These are phyloP conservation scores for Lactarius akahatsu DNA, from an alignment of 768 basidiomycete species.

Conservation along the genomic window DNA sequence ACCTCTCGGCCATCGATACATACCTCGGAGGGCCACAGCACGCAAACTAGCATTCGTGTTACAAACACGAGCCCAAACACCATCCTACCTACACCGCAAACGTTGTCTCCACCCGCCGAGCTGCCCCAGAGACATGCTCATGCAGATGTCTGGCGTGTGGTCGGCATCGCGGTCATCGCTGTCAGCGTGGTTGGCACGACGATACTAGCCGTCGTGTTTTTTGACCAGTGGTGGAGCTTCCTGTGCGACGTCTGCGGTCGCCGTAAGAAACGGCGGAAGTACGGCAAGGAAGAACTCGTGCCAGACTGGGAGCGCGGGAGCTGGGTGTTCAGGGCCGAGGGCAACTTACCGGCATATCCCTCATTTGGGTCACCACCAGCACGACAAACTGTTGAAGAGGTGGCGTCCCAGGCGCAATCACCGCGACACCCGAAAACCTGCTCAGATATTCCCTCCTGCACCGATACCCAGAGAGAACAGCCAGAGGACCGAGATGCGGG, in stretches of 20 bases:
- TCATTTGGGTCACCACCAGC: constrained; percentile 32
- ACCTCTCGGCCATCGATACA: background rate
- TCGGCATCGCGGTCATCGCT: constrained; percentile 66
- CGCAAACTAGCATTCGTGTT: background rate
- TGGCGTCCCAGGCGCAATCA: constrained; percentile 1
- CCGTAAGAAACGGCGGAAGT: constrained; percentile 29
- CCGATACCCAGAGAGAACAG: background rate
- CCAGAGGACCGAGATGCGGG: background rate
- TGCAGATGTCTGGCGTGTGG: constrained; percentile 57
- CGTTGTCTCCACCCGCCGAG: constrained; percentile 9
- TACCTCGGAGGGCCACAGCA: background rate
- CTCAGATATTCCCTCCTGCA: background rate
- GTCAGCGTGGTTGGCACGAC: constrained; percentile 56
- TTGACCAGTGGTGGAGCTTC: constrained; percentile 70
- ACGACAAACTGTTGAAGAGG: constrained; percentile 13
- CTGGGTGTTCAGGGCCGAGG: constrained; percentile 48
- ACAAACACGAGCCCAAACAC: constrained; percentile 7
- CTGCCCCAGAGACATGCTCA: constrained; percentile 18
- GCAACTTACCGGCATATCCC: constrained; percentile 35
- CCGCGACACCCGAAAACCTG: background rate
- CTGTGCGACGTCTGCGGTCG: constrained; percentile 50
- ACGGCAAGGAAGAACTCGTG: constrained; percentile 53
- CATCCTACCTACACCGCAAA: background rate
- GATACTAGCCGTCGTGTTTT: constrained; percentile 61
- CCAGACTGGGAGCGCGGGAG: constrained; percentile 62